phyloP scores from a whole-genome alignment of 768 basidiomycete genomes.

The Mrakia hoshinonis region DNA sequence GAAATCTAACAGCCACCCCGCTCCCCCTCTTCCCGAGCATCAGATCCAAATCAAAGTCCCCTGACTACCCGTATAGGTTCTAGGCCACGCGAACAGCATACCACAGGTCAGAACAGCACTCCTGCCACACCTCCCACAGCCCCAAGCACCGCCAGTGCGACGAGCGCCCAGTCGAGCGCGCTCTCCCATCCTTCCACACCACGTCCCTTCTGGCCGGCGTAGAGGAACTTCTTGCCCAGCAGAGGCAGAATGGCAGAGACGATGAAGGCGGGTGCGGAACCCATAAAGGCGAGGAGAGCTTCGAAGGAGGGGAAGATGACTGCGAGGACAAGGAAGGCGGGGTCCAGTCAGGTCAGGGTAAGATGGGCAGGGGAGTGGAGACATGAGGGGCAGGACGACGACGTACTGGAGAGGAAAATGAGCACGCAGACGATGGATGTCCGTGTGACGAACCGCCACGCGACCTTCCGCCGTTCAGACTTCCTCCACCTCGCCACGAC shows the following conservation, averaged over 20 bases:
- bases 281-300: slow-evolving; percentile 26
- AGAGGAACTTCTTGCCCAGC: slow-evolving; percentile 21
- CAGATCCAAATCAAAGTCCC: too few relatives aligned
- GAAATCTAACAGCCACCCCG: too few relatives aligned
- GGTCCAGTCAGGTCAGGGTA: neutral
- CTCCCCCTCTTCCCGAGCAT: too few relatives aligned
- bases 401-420: slow-evolving; percentile 53
- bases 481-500: slow-evolving; percentile 5
- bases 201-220: neutral
- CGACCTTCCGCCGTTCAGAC: slow-evolving; percentile 15
- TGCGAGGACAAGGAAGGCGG: slow-evolving; percentile 2
- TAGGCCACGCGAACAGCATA: too few relatives aligned
- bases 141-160: neutral
- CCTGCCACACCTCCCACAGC: slow-evolving; percentile 9
- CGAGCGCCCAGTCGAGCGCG: slow-evolving; percentile 5
- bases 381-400: slow-evolving; percentile 35
- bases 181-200: neutral
- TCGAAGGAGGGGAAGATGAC: slow-evolving; percentile 29
- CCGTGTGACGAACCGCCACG: slow-evolving; percentile 47
- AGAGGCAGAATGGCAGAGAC: slow-evolving; percentile 24
- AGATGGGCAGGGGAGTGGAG: neutral
- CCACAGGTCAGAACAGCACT: slow-evolving; percentile 2
- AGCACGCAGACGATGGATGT: slow-evolving; percentile 53
- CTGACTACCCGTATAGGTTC: too few relatives aligned
- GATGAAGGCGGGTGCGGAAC: slow-evolving; percentile 24